Evolutionary conservation across 345 rosid genomes (phyloP).

Genomic region (Rhizophora mangle): DNA sequence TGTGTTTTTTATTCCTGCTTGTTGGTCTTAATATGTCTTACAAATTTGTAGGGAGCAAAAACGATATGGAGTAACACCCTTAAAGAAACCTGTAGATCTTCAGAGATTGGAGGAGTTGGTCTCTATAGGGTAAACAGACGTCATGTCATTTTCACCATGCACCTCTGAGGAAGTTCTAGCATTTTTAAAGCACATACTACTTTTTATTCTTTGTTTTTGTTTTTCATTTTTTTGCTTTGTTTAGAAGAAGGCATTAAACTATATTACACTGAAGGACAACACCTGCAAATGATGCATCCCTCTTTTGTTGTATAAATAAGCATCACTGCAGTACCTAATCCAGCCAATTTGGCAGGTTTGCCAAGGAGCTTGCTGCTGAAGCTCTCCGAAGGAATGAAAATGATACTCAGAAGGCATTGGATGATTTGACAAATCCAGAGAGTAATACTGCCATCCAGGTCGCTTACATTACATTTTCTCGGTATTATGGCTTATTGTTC

Average conservation of each 20-base stretch:
- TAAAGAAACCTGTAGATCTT: conserved; percentile 78
- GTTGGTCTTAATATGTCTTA: conserved; percentile 4
- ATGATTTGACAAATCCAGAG: conserved; percentile 77
- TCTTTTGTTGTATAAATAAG: neutral
- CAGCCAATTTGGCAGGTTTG: conserved; percentile 55
- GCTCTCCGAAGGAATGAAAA: conserved; percentile 88
- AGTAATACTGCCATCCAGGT: conserved; percentile 68
- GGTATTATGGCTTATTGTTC: neutral
- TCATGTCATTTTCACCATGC: neutral
- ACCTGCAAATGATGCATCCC: neutral
- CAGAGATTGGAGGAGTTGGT: conserved; percentile 54
- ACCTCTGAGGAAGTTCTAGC: neutral
- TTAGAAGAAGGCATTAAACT: too few species aligned
- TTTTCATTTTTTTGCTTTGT: too few species aligned
- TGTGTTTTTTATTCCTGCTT: neutral
- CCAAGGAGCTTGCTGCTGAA: conserved; percentile 81
- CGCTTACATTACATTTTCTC: conserved; percentile 5
- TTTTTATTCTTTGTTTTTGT: too few species aligned
- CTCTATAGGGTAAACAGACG: conserved; percentile 64
- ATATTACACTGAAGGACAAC: too few species aligned
- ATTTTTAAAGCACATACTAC: neutral
- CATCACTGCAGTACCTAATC: neutral
- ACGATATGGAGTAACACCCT: conserved; percentile 71
- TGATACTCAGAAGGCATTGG: conserved; percentile 72
- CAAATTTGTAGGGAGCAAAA: conserved; percentile 73